Evolutionary conservation across 169 alveolate genomes (phyloP), one percentile per base, ranked within the genome.

Genomic region (Babesia bigemina): DNA sequence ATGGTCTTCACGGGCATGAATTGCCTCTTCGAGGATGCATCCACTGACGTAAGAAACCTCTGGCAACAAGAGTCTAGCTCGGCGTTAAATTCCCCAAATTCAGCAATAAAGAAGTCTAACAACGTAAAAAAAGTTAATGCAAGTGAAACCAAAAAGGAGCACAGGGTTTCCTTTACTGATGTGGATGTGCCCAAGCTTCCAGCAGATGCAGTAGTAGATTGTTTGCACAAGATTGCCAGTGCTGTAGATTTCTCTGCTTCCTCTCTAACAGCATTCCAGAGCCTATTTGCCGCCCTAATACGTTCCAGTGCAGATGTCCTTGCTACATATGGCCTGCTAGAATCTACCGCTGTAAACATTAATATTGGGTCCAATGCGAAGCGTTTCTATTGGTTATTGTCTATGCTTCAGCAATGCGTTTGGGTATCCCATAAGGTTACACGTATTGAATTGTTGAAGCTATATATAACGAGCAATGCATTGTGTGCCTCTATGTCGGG

Each of bases 331-430:
- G 26, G 17, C 4, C 14, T 10, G 12, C 17, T 71, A 2, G 72
- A 71, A 47, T 60, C 70, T 0, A 13, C 19, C 4, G 14, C 59
- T 39, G 53, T 50, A 14, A 22, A 71, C 26, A 45, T 71, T 8
- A 63, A 71, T 56, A 36, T 71, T 29, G 13, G 29, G 1, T 12
- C 47, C 19, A 60, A 71, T 16, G 11, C 28, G 8, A 56, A 58
- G 47, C 24, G 26, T 48, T 26, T 71, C 49, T 33, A 19, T 59
- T 71, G 81, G 81, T 13, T 71, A 22, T 28, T 71, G 62, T 57
- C 28, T 39, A 59, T 71, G 73, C 28, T 71, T 17, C 81, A 71
- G 61, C 50, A 47, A 7, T 71, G 72, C 36, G 62, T 71, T 26
- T 12, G 11, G 28, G 48, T 52, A 12, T 4, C 81, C 1, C 29